Evolutionary conservation across 176 grass and related monocot genomes (phyloP).

Genomic region (Phragmites australis): DNA sequence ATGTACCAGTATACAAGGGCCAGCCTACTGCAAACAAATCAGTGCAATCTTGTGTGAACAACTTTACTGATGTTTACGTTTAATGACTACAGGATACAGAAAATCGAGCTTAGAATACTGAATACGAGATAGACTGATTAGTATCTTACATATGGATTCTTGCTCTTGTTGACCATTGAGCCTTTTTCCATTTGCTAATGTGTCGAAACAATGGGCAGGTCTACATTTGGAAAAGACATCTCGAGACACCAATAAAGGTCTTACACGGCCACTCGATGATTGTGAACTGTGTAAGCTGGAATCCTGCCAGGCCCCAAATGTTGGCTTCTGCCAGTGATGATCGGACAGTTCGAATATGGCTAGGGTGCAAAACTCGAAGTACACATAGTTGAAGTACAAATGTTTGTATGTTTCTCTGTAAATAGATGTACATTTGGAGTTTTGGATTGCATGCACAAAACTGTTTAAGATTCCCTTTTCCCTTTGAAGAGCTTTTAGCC

Average conservation of each 20-base stretch:
- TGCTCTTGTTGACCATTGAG: neutral
- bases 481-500: neutral
- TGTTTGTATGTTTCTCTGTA: slow-evolving; percentile 39
- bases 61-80: neutral
- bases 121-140: neutral
- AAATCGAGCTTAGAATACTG: neutral
- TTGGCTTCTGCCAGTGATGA: slow-evolving; percentile 94
- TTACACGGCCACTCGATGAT: slow-evolving; percentile 72
- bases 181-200: slow-evolving; percentile 17
- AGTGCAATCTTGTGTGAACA: neutral
- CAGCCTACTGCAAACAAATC: neutral
- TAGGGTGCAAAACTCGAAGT: slow-evolving; percentile 24
- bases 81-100: neutral
- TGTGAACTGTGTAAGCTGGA: slow-evolving; percentile 91
- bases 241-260: slow-evolving; percentile 69
- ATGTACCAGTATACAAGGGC: neutral
- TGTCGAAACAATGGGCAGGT: slow-evolving; percentile 51
- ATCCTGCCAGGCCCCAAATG: slow-evolving; percentile 75
- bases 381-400: slow-evolving; percentile 9
- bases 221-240: slow-evolving; percentile 78
- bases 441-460: slow-evolving; percentile 17
- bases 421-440: slow-evolving; percentile 48
- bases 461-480: neutral
- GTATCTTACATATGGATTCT: neutral
- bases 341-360: slow-evolving; percentile 77